These are phyloP conservation scores for Cryphonectria carpinicola DNA, from an alignment of 2,329 filamentous ascomycete genomes.

Conservation along the genomic window DNA sequence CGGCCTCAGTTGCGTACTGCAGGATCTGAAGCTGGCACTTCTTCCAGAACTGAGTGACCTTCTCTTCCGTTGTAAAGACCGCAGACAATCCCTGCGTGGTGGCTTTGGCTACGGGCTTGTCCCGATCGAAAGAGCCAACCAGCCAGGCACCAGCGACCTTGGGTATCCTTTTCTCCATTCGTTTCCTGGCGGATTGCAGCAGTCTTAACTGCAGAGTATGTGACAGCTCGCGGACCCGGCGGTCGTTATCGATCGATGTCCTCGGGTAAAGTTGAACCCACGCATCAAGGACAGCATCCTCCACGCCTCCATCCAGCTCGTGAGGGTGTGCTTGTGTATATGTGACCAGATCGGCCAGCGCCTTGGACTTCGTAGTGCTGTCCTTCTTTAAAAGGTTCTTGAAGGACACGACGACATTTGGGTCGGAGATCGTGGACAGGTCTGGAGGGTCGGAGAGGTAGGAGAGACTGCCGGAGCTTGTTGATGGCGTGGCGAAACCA, in stretches of 20 bases:
- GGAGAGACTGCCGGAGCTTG: constrained; percentile 63
- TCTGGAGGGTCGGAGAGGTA: constrained; percentile 88
- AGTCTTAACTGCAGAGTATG: constrained; percentile 72
- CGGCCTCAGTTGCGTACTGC: constrained; percentile 78
- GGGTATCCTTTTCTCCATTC: constrained; percentile 79
- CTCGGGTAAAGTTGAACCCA: constrained; percentile 91
- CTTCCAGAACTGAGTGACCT: constrained; percentile 75
- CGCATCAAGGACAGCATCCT: constrained; percentile 82
- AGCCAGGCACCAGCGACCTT: constrained; percentile 88
- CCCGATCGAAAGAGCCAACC: constrained; percentile 84
- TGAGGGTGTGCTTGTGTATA: constrained; percentile 42
- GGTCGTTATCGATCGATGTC: constrained; percentile 85
- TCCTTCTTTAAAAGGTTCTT: constrained; percentile 94
- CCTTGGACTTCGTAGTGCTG: constrained; percentile 87
- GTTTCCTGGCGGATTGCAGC: constrained; percentile 70
- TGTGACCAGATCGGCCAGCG: constrained; percentile 79
- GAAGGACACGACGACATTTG: constrained; percentile 85
- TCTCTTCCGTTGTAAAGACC: constrained; percentile 81
- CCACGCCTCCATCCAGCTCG: constrained; percentile 64
- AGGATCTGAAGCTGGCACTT: constrained; percentile 81
- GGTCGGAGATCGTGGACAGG: constrained; percentile 74
- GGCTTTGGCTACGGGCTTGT: constrained; percentile 75
- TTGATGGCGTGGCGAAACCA: constrained; percentile 45
- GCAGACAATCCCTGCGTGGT: constrained; percentile 75
- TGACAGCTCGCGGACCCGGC: constrained; percentile 84